Percentiles rank a stretch among this genome's conserved stretches.
These are phyloP conservation scores for Pythium insidiosum DNA, from an alignment of 352 stramenopile species.

Conservation along the genomic window DNA sequence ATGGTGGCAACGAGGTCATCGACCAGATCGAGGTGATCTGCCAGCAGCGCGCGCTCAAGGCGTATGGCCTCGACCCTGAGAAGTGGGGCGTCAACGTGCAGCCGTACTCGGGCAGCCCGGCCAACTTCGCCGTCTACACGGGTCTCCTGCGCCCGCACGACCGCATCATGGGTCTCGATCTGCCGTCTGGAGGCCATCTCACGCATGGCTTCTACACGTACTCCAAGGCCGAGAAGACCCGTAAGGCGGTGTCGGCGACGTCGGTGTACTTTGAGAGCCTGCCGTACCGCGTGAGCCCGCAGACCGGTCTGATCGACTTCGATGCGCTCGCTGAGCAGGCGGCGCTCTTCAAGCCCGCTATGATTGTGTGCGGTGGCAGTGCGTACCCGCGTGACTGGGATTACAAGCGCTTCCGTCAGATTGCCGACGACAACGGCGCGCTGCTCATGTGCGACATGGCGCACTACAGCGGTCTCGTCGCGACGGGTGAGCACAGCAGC, in stretches of 20 bases:
- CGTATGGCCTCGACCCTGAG: conserved; percentile 94
- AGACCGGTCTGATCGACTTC: conserved; percentile 97
- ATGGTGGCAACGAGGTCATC: conserved; percentile 99
- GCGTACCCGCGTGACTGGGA: conserved; percentile 99
- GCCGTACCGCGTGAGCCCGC: conserved; percentile 93
- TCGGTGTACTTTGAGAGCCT: conserved; percentile 99
- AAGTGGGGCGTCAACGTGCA: conserved; percentile 98
- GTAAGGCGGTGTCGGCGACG: conserved; percentile 98
- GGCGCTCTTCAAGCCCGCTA: conserved; percentile 95
- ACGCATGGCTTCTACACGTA: conserved; percentile 98
- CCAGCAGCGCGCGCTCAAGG: conserved; percentile 95
- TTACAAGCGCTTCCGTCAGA: conserved; percentile 95
- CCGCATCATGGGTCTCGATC: conserved; percentile 99
- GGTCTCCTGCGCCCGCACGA: conserved; percentile 95
- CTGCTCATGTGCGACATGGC: conserved; percentile 99
- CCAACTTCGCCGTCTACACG: conserved; percentile 99
- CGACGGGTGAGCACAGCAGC: conserved; percentile 89
- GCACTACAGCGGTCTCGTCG: conserved; percentile 98
- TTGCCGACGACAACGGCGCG: conserved; percentile 96
- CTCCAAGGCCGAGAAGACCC: conserved; percentile 94
- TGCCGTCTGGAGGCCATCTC: conserved; percentile 97
- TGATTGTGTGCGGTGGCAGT: conserved; percentile 97
- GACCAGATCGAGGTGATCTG: conserved; percentile 98
- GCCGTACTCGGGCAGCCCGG: conserved; percentile 95
- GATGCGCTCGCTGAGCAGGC: conserved; percentile 92